A percentile compares a stretch with the other conserved stretches of the same genome.
These are phyloP conservation scores for Hepatocystis sp. DNA, from an alignment of 169 alveolate genomes.

Conservation along the genomic window DNA sequence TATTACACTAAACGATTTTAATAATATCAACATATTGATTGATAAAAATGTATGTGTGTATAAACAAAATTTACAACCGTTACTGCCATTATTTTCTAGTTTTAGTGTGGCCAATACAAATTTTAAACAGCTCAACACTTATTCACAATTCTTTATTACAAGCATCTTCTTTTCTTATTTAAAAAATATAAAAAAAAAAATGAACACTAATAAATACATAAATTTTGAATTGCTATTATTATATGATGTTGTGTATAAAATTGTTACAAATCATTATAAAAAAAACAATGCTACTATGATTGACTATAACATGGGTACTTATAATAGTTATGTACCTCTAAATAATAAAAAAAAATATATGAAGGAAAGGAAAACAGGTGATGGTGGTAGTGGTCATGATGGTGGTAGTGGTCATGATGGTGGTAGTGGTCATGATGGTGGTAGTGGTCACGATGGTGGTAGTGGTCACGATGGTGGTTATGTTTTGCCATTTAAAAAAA, in stretches of 20 bases:
- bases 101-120: conserved; percentile 11
- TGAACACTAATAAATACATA: conserved; percentile 5
- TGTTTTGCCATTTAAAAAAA: no score
- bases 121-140: conserved; percentile 2
- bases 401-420: no score
- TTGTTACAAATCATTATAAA: conserved; percentile 16
- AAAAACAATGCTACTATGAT: not conserved
- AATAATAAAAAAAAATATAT: no score
- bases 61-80: conserved; percentile 55
- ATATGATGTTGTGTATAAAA: conserved; percentile 23
- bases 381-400: no score
- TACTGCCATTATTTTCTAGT: conserved; percentile 61
- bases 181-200: conserved; percentile 1
- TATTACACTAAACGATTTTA: conserved; percentile 43
- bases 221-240: conserved; percentile 11
- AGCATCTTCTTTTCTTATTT: no score
- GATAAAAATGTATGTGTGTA: conserved; percentile 49
- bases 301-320: not conserved
- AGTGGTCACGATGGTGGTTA: no score
- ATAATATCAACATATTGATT: conserved; percentile 31
- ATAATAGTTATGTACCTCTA: no score
- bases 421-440: no score
- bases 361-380: no score
- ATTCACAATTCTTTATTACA: no score
- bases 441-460: no score